phyloP scores from a whole-genome alignment of 2,329 filamentous ascomycete species.

The Ceratocystiopsis sp. region DNA sequence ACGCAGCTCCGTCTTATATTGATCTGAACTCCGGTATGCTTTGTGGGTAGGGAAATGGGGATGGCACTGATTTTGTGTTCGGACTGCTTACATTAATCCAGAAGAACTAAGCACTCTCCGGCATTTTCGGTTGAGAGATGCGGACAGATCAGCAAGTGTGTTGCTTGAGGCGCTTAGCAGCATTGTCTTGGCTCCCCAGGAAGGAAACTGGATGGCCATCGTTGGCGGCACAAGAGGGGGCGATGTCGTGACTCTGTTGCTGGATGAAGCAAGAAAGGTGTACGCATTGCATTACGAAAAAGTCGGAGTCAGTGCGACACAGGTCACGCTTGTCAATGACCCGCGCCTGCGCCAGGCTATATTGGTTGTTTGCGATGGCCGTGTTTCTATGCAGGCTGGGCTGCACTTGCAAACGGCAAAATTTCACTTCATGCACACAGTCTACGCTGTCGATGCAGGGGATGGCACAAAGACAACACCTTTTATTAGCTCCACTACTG shows the following conservation, averaged over 20 bases:
- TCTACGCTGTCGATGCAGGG: constrained; percentile 35
- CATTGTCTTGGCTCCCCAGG: constrained; percentile 15
- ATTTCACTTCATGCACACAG: constrained; percentile 24
- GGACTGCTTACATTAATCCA: not conserved
- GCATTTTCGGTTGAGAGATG: not conserved
- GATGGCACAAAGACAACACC: constrained; percentile 28
- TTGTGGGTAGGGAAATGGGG: too few species aligned
- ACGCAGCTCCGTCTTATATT: constrained; percentile 5
- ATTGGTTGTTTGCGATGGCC: constrained; percentile 32
- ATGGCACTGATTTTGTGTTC: not conserved
- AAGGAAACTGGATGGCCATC: constrained; percentile 12
- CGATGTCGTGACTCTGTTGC: constrained; percentile 25
- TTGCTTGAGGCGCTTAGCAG: constrained; percentile 28
- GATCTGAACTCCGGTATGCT: constrained; percentile 12
- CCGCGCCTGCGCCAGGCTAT: constrained; percentile 13
- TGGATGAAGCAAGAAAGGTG: constrained; percentile 10
- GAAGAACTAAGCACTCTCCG: not conserved
- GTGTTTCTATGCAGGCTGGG: constrained; percentile 25
- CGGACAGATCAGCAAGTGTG: too few species aligned
- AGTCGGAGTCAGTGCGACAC: constrained; percentile 12
- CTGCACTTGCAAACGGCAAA: constrained; percentile 14
- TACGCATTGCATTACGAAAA: constrained; percentile 12
- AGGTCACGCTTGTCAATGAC: constrained; percentile 9
- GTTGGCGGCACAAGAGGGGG: constrained; percentile 36
- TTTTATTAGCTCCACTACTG: constrained; percentile 29